Evolutionary conservation across 768 basidiomycete species (phyloP), one percentile per base, ranked within the genome.

Genomic region (Neoboletus brunneissimus): DNA sequence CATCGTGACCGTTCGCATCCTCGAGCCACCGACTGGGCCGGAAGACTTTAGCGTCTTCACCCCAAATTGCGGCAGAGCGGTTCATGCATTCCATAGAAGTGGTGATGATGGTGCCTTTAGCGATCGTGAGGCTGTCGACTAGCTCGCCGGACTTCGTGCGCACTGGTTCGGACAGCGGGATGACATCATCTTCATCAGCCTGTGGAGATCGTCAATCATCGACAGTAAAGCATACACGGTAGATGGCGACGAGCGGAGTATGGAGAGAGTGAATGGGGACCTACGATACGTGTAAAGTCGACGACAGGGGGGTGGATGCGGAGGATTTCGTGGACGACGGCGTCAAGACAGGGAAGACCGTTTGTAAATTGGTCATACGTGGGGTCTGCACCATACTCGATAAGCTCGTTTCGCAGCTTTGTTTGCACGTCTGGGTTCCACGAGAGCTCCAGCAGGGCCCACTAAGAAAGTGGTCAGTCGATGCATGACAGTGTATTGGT

Each of bases 11-110:
- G 9, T 23, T 25, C 18, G 18, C 29, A 1, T 69, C 68, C 13
- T 67, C 66, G 11, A 88, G 72, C 88, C 88, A 90, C 15, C 87
- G 73, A 51, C 83, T 82, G 0, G 87, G 87, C 31, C 77, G 73
- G 64, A 85, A 90, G 25, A 78, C 75, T 23, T 77, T 75, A 1
- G 84, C 79, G 49, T 84, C 80, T 0, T 75, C 64, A 0, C 88
- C 88, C 88, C 88, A 89, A 23, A 86, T 65, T 0, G 66, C 70
- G 45, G 75, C 72, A 5, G 80, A 79, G 8, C 73, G 69, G 63
- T 88, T 87, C 53, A 83, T 75, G 18, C 68, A 71, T 16, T 68
- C 57, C 35, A 85, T 77, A 1, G 81, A 76, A 3, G 78, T 64
- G 9, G 71, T 46, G 15, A 87, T 58, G 1, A 66, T 56, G 0